Percentiles rank a stretch among this genome's conserved stretches.
Conservation (phyloP, 140 eudicot genomes). For the Ambrosia hybrid region DNA sequence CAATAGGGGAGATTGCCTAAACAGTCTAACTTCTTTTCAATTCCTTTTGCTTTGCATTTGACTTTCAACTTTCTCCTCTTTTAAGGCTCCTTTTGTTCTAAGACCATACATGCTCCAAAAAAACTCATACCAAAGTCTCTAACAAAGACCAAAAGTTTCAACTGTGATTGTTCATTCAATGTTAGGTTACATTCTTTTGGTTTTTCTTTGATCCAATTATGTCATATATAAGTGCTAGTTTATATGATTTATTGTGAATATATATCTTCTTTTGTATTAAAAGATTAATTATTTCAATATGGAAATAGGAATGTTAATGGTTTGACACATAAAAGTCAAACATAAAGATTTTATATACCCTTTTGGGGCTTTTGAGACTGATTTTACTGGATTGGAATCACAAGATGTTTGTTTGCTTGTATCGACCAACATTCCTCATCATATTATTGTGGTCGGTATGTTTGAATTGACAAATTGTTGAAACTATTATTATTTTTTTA, state of each 20-base stretch:
- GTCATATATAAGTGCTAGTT: not conserved
- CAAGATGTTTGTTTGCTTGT: slow-evolving; percentile 3
- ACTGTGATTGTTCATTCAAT: slow-evolving; percentile 6
- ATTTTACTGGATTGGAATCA: slow-evolving; percentile 8
- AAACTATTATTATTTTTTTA: not conserved
- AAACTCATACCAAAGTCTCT: slow-evolving; percentile 9
- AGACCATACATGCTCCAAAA: slow-evolving; percentile 13
- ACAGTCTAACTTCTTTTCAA: slow-evolving; percentile 32
- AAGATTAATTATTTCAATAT: not conserved
- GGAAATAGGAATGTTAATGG: not conserved
- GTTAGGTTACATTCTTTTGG: not conserved
- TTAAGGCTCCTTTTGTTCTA: slow-evolving; percentile 46
- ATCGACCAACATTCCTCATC: slow-evolving; percentile 13
- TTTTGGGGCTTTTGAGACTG: not conserved
- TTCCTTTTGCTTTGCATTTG: slow-evolving; percentile 47
- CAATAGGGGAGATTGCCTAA: slow-evolving; percentile 36
- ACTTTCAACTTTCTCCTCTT: slow-evolving; percentile 88
- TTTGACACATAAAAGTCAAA: slow-evolving; percentile 20
- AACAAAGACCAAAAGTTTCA: slow-evolving; percentile 10
- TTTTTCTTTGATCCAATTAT: not conserved
- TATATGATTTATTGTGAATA: not conserved
- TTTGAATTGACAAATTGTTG: slow-evolving; percentile 3
- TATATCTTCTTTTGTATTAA: not conserved
- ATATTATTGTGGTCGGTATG: slow-evolving; percentile 4
- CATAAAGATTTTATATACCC: not conserved